Evolutionary conservation across 352 stramenopile species (phyloP), one percentile per base, ranked within the genome.

Genomic region (Bremia lactucae): DNA sequence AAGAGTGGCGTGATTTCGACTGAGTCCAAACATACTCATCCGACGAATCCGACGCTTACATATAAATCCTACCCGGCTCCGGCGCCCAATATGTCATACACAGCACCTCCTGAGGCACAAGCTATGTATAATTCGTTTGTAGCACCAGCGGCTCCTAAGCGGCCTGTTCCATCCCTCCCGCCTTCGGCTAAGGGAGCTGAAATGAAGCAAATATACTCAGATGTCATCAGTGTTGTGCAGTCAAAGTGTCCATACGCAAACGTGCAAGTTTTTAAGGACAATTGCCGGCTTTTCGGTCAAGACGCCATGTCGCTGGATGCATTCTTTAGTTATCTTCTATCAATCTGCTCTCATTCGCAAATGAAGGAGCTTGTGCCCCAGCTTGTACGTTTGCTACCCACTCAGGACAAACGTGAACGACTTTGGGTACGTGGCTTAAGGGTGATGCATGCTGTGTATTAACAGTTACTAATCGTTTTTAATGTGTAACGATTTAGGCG

Each of bases 261-360:
- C 24, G 36, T 89, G 36, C 72, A 87, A 42, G 57, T 73, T 23
- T 92, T 92, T 49, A 92, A 92, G 55, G 80, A 92, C 56, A 92
- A 92, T 59, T 92, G 80, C 52, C 77, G 80, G 20, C 72, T 85
- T 16, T 92, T 92, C 34, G 80, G 80, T 2, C 80, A 92, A 28
- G 80, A 92, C 23, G 52, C 69, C n/a, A 84, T 92, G 74, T 83
- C 80, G 22, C 50, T 92, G 31, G 80, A 89, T 24, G 76, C 72
- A 11, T 92, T 68, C 57, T 87, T 87, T 31, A 79, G 66, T 26
- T 92, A 92, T 31, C 41, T 90, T 35, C 74, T 69, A 20, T 92
- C 80, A 16, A 84, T 92, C 41, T 89, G 77, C 56, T 84, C 80
- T 33, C 64, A 68, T 31, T 14, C 54, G 21, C 54, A 85, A 33